Percentiles rank a stretch among this genome's conserved stretches.
Conservation (phyloP, 2,329 filamentous ascomycete genomes). For the Sporothrix pallida region DNA sequence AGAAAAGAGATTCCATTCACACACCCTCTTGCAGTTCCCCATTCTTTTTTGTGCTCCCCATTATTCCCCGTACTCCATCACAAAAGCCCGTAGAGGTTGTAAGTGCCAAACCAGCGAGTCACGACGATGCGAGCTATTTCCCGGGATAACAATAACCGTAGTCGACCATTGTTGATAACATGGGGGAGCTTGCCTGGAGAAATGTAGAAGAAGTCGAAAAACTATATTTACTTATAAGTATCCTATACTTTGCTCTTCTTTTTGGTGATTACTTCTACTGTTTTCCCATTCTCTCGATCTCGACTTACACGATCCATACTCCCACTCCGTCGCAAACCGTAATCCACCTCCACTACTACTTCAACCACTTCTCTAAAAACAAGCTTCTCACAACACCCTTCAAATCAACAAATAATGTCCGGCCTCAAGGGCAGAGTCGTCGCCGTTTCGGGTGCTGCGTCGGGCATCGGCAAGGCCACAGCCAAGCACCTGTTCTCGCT, state of each 20-base stretch:
- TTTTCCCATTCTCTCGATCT: not conserved
- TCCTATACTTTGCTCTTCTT: too few species aligned
- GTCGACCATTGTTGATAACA: not conserved
- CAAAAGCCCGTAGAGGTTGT: not conserved
- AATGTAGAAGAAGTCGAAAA: not conserved
- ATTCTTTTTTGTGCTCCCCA: not conserved
- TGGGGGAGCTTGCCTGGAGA: not conserved
- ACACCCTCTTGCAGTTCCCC: not conserved
- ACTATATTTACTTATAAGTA: not conserved
- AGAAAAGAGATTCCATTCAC: not conserved
- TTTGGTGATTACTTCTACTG: not conserved
- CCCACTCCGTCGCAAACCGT: not conserved
- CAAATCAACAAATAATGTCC: slow-evolving; percentile 5
- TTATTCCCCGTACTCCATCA: not conserved
- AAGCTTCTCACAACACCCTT: not conserved
- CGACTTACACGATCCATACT: not conserved
- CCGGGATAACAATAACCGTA: slow-evolving; percentile 20
- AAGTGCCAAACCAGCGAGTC: slow-evolving; percentile 16
- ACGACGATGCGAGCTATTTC: not conserved
- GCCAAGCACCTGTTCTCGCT: slow-evolving; percentile 49
- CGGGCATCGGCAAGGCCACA: slow-evolving; percentile 55
- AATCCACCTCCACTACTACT: not conserved
- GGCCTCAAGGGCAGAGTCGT: slow-evolving; percentile 47
- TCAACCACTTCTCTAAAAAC: not conserved
- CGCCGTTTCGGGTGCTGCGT: slow-evolving; percentile 53